Base-by-base conservation (phyloP, 306 rosid genomes). In the Psophocarpus tetragonolobus region DNA sequence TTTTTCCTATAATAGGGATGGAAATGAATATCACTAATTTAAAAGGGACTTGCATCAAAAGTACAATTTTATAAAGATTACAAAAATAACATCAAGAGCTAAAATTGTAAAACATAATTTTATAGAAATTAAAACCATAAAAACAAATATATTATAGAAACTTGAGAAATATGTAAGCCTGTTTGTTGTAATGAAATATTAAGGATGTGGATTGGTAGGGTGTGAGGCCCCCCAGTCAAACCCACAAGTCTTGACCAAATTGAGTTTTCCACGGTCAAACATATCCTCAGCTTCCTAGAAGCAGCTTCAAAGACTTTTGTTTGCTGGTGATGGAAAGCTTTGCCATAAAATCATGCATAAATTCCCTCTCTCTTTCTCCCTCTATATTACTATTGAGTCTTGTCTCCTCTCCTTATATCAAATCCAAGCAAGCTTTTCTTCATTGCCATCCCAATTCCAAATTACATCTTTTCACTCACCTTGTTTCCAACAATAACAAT, bases 231-330 rank as follows among this genome's bases (percentile, higher is more conserved):
- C 80, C 90, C 77, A 87, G 97, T 95, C 99, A 95, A 90, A 95
- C 70, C 91, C 96, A 87, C 97, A 87, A 87, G 68, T 64, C 85
- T 88, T 90, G 97, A 92, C 97, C 88, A 9, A 58, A 54, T 3
- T 3, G 0, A 26, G 38, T 81, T 89, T 95, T 95, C 99, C 72
- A 91, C 96, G 79, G 97, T 95, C 99, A 95, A 89, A 95, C 82
- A 73, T 88, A 21, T 18, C 36, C 44, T 14, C 45, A 82, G 69
- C 90, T 92, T 89, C 97, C 58, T 11, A 82, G 95, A 90, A 94
- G 36, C 57, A 63, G 73, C 90, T n/a, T 32, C 77, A 72, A 73
- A 23, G 86, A 78, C 84, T 75, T 82, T 33, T n/a, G n/a, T n/a
- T 81, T 61, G 78, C 41, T 30, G 33, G 10, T 45, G 4, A 24